Evolutionary conservation across 2,329 filamentous ascomycete species (phyloP).

Genomic region (Ustilaginoidea virens): DNA sequence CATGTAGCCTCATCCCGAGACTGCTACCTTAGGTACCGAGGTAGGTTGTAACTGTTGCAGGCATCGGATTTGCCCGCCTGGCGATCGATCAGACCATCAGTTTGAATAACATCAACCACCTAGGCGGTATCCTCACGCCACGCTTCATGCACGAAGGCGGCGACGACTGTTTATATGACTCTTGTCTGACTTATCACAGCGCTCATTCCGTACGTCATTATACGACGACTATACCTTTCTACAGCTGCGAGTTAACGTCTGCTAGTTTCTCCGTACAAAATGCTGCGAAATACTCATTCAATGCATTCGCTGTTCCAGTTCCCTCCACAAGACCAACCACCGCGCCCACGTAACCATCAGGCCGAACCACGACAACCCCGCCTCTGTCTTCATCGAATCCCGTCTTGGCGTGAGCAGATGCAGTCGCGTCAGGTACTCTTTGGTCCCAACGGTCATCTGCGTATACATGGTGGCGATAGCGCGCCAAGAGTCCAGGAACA

Average conservation of each 20-base stretch:
- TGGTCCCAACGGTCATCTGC: slow-evolving; percentile 69
- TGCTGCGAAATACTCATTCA: slow-evolving; percentile 68
- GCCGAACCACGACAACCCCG: slow-evolving; percentile 69
- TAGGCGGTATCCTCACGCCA: no score
- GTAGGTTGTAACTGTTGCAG: no score
- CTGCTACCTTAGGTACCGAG: no score
- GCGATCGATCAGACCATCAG: no score
- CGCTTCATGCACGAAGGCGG: no score
- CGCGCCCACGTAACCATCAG: slow-evolving; percentile 75
- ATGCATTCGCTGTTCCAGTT: slow-evolving; percentile 59
- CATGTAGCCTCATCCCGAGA: no score
- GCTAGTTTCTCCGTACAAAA: slow-evolving; percentile 46
- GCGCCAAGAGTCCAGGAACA: slow-evolving; percentile 52
- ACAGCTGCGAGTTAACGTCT: not conserved
- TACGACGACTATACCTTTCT: not conserved
- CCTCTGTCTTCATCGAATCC: slow-evolving; percentile 59
- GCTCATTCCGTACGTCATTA: no score
- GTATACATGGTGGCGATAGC: slow-evolving; percentile 73
- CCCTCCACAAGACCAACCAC: slow-evolving; percentile 63
- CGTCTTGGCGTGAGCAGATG: slow-evolving; percentile 75
- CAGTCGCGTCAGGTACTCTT: slow-evolving; percentile 51
- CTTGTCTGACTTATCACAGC: no score
- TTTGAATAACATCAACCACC: no score
- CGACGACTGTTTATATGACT: no score
- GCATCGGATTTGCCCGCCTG: no score